Conservation (phyloP, 169 alveolate genomes). For the Babesia gibsoni region DNA sequence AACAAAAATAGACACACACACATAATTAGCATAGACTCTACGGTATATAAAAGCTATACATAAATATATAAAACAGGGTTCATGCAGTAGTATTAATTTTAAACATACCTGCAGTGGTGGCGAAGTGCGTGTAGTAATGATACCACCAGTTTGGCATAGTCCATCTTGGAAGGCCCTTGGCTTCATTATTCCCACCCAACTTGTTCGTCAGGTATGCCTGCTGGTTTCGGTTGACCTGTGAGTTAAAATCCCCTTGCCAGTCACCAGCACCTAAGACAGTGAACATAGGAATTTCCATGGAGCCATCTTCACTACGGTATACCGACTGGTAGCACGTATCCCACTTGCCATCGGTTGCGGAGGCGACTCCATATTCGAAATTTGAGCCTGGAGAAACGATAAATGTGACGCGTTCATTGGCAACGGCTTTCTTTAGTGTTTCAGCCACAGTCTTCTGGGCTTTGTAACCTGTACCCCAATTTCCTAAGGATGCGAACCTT, state of each 20-base stretch:
- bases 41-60: slow-evolving; percentile 19
- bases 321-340: slow-evolving; percentile 72
- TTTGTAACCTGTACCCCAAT: slow-evolving; percentile 81
- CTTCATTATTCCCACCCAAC: slow-evolving; percentile 35
- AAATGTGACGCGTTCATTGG: slow-evolving; percentile 76
- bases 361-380: slow-evolving; percentile 80
- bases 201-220: slow-evolving; percentile 67
- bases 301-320: slow-evolving; percentile 75
- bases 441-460: slow-evolving; percentile 76
- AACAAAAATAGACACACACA: background rate
- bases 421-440: slow-evolving; percentile 72
- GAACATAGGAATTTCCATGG: slow-evolving; percentile 80
- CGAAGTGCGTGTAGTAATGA: slow-evolving; percentile 80
- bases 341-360: slow-evolving; percentile 77
- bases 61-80: background rate
- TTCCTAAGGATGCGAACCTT: slow-evolving; percentile 82
- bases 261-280: slow-evolving; percentile 85
- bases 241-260: slow-evolving; percentile 82
- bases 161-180: slow-evolving; percentile 79
- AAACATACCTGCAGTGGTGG: slow-evolving; percentile 74
- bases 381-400: slow-evolving; percentile 84
- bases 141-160: slow-evolving; percentile 90
- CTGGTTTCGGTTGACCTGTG: slow-evolving; percentile 74
- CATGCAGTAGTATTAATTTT: background rate
- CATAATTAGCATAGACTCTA: background rate